Percentiles rank a stretch among this genome's conserved stretches.
Evolutionary conservation across 2,329 filamentous ascomycete species (phyloP).

Genomic region (Arthroderma sp.): DNA sequence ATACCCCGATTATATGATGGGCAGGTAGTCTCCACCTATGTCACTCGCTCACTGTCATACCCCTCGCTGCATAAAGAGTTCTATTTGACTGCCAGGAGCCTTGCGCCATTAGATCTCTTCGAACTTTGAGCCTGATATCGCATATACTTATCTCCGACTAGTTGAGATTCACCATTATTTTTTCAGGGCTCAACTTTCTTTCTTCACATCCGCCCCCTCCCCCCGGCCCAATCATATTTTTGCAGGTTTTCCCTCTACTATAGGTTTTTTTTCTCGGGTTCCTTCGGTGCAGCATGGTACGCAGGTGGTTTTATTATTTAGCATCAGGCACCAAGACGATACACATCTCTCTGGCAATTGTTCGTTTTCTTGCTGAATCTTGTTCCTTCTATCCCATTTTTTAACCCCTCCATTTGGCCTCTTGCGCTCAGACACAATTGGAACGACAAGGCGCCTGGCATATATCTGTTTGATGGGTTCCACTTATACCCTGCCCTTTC

Average conservation of each 20-base stretch:
- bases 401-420: no score
- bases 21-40: conserved; percentile 21
- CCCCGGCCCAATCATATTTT: background rate
- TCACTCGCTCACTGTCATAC: background rate
- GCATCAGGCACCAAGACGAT: no score
- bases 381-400: no score
- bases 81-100: conserved; percentile 1
- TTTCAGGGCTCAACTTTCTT: background rate
- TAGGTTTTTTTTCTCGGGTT: conserved; percentile 1
- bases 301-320: conserved; percentile 1
- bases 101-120: background rate
- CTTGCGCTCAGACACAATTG: no score
- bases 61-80: conserved; percentile 1
- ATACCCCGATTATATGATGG: conserved; percentile 38
- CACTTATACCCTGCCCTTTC: no score
- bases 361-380: no score
- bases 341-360: no score
- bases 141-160: background rate
- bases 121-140: background rate
- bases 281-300: conserved; percentile 3
- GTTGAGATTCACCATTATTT: background rate
- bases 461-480: no score
- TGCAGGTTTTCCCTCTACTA: background rate
- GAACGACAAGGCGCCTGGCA: no score
- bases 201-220: background rate